Base-by-base conservation (phyloP, 1,284 basidiomycete species). In the Apiotrichum montevideense region DNA sequence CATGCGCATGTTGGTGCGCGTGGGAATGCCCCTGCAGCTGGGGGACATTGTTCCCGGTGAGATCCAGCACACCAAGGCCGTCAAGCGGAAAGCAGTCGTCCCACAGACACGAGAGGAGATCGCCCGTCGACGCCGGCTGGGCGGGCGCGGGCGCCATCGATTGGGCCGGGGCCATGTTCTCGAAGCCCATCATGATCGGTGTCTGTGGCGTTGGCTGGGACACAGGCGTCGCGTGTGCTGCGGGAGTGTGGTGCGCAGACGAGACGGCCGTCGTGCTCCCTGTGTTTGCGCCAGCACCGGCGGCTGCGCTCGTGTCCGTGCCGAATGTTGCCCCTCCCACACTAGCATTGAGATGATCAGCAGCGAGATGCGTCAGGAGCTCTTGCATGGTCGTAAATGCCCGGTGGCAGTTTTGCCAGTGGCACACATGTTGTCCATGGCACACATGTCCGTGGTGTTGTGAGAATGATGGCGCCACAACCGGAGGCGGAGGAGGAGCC, bases 351-450 rank as follows among this genome's bases (percentile, higher is more conserved):
- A 81, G 74, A 60, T 82, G 81, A 15, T 75, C 73, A 1, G 73
- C 57, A 4, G 80, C 79, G 39, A 82, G 76, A 57, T 82, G 81
- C 0, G 71, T 69, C 0, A 80, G 70, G 1, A 82, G 71, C 54
- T 77, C 76, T 10, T 77, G 75, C 54, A 78, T 75, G 3, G 76
- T 74, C 29, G 66, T 61, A 60, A 80, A 80, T 7, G 72, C 64
- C 9, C 72, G 65, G 49, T 78, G 73, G 63, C 79, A 80, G 55
- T 77, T 76, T 35, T 73, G 70, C 79, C 79, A 80, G 55, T 77
- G 76, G 57, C 79, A 80, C 32, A 72, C 58, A 37, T 67, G 54
- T 21, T 43, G 54, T 35, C 37, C 35, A 39, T 39, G 37, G 21
- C 21, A 21, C 21, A 21, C 21, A 21, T 21, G 21, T 21, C 21